Conservation (phyloP, 768 basidiomycete species). For the Rubroboletus pulcherrimus region DNA sequence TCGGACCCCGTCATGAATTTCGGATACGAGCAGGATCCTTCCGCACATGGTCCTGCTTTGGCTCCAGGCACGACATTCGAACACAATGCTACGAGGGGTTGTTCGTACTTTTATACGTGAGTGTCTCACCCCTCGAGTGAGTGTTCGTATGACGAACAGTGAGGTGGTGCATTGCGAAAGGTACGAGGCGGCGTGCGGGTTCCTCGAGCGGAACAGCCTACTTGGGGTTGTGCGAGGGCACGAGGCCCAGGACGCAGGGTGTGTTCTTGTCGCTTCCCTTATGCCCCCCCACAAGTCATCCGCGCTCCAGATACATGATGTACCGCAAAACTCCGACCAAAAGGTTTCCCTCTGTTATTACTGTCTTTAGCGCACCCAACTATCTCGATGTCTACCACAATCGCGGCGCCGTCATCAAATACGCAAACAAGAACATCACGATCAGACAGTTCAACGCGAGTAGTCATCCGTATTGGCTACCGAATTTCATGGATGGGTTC, state of each 20-base stretch:
- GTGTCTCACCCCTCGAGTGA: conserved; percentile 26
- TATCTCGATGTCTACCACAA: conserved; percentile 98
- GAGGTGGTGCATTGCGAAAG: conserved; percentile 28
- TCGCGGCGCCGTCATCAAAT: conserved; percentile 95
- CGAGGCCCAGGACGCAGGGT: conserved; percentile 98
- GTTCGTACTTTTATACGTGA: conserved; percentile 90
- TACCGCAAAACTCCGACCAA: conserved; percentile 91
- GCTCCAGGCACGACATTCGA: conserved; percentile 58
- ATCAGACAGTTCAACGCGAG: conserved; percentile 83
- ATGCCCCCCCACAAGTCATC: not conserved
- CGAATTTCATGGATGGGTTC: conserved; percentile 98
- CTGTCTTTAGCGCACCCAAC: conserved; percentile 96
- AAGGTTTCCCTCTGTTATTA: conserved; percentile 96
- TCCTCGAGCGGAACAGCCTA: conserved; percentile 87
- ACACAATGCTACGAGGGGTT: conserved; percentile 85
- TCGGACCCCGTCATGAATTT: conserved; percentile 89
- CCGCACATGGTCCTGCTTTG: conserved; percentile 48
- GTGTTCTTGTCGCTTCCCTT: conserved; percentile 19
- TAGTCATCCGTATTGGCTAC: conserved; percentile 91
- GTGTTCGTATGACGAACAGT: not conserved
- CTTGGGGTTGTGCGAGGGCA: conserved; percentile 94
- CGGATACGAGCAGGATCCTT: conserved; percentile 69
- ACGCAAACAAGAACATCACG: conserved; percentile 95
- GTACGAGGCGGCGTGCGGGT: conserved; percentile 92
- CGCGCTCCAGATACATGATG: conserved; percentile 72